Base-by-base conservation (phyloP, 2,329 filamentous ascomycete species). In the Bipolaris sorokiniana region DNA sequence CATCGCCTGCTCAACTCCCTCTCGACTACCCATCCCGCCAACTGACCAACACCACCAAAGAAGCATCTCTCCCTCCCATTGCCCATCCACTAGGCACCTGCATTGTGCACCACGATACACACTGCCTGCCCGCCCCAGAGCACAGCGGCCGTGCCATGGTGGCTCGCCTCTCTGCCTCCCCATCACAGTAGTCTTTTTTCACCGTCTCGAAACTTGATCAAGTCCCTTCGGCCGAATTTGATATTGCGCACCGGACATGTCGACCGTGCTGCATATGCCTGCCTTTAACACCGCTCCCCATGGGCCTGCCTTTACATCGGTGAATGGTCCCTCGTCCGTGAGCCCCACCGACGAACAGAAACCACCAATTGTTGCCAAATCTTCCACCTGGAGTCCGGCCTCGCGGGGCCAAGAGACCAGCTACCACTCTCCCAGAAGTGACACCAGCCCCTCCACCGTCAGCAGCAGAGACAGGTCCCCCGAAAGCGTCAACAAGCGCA, bases 401-500 rank as follows among this genome's bases (percentile, higher is more conserved):
- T 61, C 59, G 16, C 60, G 56, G 45, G 48, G 51, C 40, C 48
- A 59, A 15, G 66, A 67, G 33, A 68, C 64, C 58, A 62, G 51
- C 44, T 66, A 68, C 42, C 64, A 58, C 42, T 64, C 64, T 16
- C 59, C 54, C 18, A 61, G 56, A 31, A 61, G 56, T 53, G 45
- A 59, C 26, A 67, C 68, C 18, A 56, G 61, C 48, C 67, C 72
- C 33, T 65, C 71, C 38, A 57, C 62, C 18, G 51, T 59, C 15
- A 62, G 62, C 53, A 60, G 58, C 20, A 56, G 59, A 49, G 67
- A 66, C 16, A 53, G 44, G 10, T 72, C 73, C 11, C 64, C 68
- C 7, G 58, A 62, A 13, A 73, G 68, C 51, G 66, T 72, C 76
- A 85, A 87, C 68, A 83, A 83, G 64, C 76, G 82, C 56, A 94